Conservation (phyloP, 768 basidiomycete genomes). For the Termitomyces sp. region DNA sequence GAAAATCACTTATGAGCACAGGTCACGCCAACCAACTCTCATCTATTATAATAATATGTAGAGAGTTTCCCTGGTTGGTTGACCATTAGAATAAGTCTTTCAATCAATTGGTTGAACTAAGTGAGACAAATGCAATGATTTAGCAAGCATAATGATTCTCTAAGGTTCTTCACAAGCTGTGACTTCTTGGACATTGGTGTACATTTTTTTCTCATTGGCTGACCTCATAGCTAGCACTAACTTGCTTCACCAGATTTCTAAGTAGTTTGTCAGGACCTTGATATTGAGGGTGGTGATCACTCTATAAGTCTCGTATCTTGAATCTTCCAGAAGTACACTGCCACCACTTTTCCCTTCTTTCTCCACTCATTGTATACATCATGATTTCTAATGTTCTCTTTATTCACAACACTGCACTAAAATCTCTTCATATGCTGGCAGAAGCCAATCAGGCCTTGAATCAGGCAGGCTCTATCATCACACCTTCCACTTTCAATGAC, state of each 20-base stretch:
- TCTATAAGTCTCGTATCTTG: neutral
- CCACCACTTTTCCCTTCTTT: neutral
- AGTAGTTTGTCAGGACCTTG: no score
- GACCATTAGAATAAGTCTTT: no score
- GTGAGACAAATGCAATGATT: no score
- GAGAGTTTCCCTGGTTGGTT: no score
- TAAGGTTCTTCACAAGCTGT: neutral
- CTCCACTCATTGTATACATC: neutral
- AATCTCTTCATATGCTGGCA: neutral
- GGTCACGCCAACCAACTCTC: no score
- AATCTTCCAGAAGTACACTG: neutral
- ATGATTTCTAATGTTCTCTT: neutral
- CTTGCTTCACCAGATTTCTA: neutral
- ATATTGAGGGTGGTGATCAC: neutral
- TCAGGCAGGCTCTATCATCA: neutral
- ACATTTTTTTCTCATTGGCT: neutral
- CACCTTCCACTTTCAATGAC: neutral
- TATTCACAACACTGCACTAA: neutral
- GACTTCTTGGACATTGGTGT: neutral
- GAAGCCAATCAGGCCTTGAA: neutral
- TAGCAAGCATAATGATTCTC: no score
- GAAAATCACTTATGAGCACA: no score
- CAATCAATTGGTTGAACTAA: no score
- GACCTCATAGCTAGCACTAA: neutral
- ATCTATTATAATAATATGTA: no score